phyloP scores from a whole-genome alignment of 805 yeast species.

The Metschnikowia noctiluminum region DNA sequence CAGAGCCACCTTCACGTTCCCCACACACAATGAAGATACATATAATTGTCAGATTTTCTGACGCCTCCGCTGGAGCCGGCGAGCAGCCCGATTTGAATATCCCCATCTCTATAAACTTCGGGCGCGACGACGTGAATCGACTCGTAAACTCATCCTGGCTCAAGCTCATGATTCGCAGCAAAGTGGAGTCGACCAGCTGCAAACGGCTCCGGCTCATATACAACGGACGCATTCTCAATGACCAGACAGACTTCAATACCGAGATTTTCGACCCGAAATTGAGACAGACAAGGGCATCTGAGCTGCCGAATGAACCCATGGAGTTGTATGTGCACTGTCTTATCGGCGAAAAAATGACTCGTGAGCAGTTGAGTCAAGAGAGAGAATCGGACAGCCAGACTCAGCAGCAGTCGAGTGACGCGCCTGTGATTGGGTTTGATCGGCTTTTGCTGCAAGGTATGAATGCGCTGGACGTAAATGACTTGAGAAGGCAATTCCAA shows the following conservation, averaged over 20 bases:
- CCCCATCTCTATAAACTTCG: slow-evolving; percentile 27
- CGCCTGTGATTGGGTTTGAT: slow-evolving; percentile 83
- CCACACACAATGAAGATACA: slow-evolving; percentile 21
- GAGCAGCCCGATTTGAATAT: slow-evolving; percentile 27
- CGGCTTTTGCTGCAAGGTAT: slow-evolving; percentile 81
- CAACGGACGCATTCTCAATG: slow-evolving; percentile 63
- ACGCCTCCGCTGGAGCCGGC: slow-evolving; percentile 18
- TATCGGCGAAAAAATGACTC: slow-evolving; percentile 60
- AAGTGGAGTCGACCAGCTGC: slow-evolving; percentile 13
- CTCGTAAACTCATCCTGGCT: slow-evolving; percentile 31
- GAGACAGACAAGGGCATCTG: slow-evolving; percentile 10
- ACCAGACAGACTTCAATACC: slow-evolving; percentile 49
- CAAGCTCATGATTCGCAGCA: slow-evolving; percentile 28
- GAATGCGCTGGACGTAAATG: slow-evolving; percentile 68
- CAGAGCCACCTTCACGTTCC: background rate
- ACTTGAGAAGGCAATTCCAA: slow-evolving; percentile 71
- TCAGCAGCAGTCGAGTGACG: slow-evolving; percentile 48
- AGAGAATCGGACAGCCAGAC: slow-evolving; percentile 51
- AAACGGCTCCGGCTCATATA: slow-evolving; percentile 62
- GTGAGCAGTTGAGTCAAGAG: slow-evolving; percentile 57
- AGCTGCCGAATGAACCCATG: slow-evolving; percentile 12
- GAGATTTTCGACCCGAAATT: slow-evolving; percentile 42
- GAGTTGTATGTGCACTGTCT: slow-evolving; percentile 74
- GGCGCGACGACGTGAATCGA: slow-evolving; percentile 29
- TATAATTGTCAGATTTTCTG: slow-evolving; percentile 32